A percentile compares a stretch with the other conserved stretches of the same genome.
These are phyloP conservation scores for Boletus insuetus DNA, from an alignment of 768 basidiomycete species.

Conservation along the genomic window DNA sequence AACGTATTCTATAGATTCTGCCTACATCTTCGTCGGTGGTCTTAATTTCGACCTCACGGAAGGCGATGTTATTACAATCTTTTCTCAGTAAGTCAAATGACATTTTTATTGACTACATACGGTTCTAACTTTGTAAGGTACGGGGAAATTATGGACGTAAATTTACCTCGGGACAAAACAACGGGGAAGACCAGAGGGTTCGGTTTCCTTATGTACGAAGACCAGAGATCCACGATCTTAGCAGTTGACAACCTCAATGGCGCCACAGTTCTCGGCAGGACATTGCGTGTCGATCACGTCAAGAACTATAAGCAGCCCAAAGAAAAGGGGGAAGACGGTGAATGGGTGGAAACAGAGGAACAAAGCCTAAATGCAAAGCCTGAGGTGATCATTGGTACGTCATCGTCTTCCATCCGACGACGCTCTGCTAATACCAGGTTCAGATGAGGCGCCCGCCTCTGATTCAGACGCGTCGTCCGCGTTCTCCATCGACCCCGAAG, in stretches of 20 bases:
- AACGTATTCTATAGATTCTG: conserved; percentile 61
- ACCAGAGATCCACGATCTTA: conserved; percentile 92
- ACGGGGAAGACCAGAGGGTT: conserved; percentile 92
- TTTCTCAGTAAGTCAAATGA: conserved; percentile 78
- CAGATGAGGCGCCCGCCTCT: conserved; percentile 53
- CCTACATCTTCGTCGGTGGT: conserved; percentile 92
- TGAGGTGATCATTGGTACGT: conserved; percentile 58
- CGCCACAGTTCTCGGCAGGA: conserved; percentile 81
- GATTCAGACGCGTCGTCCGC: conserved; percentile 65
- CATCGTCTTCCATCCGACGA: neutral
- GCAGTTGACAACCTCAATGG: conserved; percentile 99
- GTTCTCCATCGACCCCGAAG: conserved; percentile 86
- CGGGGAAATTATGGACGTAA: conserved; percentile 95
- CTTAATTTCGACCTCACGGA: conserved; percentile 88
- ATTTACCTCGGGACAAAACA: conserved; percentile 90
- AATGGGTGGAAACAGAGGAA: conserved; percentile 81
- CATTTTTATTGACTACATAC: neutral
- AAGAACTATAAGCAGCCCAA: conserved; percentile 90
- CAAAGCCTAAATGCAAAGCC: conserved; percentile 89
- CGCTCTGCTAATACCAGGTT: conserved; percentile 2
- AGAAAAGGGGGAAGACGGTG: conserved; percentile 74
- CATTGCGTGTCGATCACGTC: conserved; percentile 88
- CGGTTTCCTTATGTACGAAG: conserved; percentile 98
- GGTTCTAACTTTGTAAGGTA: conserved; percentile 51
- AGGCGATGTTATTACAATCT: conserved; percentile 95